These are phyloP conservation scores for Aspergillus piperis DNA, from an alignment of 2,329 filamentous ascomycete genomes.

Conservation along the genomic window DNA sequence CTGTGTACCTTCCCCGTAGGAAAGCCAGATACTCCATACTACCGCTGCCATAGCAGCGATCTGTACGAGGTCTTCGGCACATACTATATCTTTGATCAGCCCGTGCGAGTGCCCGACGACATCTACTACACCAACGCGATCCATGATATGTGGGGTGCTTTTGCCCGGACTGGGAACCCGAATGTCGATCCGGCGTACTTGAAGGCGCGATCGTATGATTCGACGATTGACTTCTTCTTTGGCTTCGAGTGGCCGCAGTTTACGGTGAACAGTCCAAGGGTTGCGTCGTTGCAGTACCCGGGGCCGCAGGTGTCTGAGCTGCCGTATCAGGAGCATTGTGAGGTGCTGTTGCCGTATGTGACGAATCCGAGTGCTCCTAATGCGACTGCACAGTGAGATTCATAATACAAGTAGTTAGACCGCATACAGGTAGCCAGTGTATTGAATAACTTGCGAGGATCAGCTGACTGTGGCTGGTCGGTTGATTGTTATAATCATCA, in stretches of 20 bases:
- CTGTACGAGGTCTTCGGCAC: not conserved
- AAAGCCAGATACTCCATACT: not conserved
- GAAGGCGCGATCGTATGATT: not conserved
- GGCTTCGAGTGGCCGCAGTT: not conserved
- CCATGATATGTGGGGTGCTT: not conserved
- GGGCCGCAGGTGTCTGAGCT: not conserved
- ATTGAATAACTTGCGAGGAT: too few relatives aligned
- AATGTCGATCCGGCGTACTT: not conserved
- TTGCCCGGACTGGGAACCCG: not conserved
- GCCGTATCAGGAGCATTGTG: not conserved
- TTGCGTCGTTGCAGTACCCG: not conserved
- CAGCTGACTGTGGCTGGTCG: too few relatives aligned
- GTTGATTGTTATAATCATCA: too few relatives aligned
- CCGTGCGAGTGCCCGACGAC: not conserved
- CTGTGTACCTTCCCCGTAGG: not conserved
- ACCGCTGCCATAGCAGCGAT: not conserved
- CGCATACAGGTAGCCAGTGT: too few relatives aligned
- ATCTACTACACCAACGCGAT: not conserved
- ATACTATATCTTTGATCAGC: not conserved
- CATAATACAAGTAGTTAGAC: not conserved
- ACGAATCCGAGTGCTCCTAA: not conserved
- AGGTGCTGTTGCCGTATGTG: not conserved
- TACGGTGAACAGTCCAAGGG: not conserved
- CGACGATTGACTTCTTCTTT: not conserved
- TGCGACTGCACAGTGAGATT: not conserved